Conservation (phyloP, 108 stramenopile species). For the Cyclotella distinguenda region DNA sequence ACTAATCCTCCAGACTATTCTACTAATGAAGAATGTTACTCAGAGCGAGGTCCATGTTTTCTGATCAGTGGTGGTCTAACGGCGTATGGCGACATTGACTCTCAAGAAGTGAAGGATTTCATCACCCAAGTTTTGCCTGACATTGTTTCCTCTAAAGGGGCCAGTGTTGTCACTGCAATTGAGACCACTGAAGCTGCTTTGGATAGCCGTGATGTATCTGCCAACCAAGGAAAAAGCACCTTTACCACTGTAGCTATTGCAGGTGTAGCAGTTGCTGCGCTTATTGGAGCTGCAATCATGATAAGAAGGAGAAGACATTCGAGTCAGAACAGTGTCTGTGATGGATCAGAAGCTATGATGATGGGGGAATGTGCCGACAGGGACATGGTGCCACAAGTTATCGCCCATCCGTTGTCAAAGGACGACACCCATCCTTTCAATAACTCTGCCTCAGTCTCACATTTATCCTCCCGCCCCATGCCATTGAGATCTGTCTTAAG, state of each 20-base stretch:
- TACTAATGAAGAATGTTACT: conserved; percentile 6
- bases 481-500: neutral
- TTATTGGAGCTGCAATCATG: conserved; percentile 9
- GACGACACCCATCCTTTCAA: neutral
- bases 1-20: conserved; percentile 15
- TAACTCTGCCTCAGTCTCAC: neutral
- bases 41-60: conserved; percentile 1
- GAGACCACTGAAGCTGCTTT: neutral
- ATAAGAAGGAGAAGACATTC: neutral
- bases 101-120: conserved; percentile 7
- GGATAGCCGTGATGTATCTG: neutral
- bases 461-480: neutral
- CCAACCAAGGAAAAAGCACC: neutral
- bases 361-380: neutral
- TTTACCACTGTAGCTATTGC: conserved; percentile 8
- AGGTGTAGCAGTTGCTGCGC: conserved; percentile 8
- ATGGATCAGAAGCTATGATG: neutral
- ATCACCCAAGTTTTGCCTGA: conserved; percentile 3
- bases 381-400: neutral
- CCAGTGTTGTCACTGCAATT: neutral
- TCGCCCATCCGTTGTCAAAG: neutral
- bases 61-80: conserved; percentile 17
- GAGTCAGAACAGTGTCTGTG: neutral
- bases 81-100: conserved; percentile 10
- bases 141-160: neutral